Evolutionary conservation across 2,329 filamentous ascomycete genomes (phyloP), one percentile per base, ranked within the genome.

Genomic region (Penicillium verrucosum): DNA sequence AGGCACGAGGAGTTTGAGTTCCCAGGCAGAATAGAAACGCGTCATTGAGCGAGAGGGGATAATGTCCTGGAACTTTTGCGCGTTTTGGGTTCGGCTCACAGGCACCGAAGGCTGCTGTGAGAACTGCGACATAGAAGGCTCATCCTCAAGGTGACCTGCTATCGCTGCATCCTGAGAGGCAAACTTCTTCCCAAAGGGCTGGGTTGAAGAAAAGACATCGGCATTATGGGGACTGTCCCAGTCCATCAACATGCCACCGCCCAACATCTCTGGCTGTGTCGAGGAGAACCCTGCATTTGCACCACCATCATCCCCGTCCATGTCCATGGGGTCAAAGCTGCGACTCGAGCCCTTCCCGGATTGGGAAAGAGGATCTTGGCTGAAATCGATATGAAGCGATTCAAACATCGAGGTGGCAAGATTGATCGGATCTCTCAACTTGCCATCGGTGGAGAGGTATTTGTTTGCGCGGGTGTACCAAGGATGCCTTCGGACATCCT

Each of bases 401-500:
- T 96, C 90, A 53, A 99, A 87, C 90, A 99, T 96, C 69, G 90
- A 87, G 0, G 94, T 96, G n/a, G 94, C 94, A 45, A 99, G 81
- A 53, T 86, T 85, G 60, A 97, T 79, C 1, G 90, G 90, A 67
- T 97, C 90, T 11, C 83, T 83, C 34, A 92, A 82, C 61, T 82
- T 85, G 64, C 93, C 93, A 59, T 92, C 87, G 0, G 82, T 69
- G 4, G 86, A 85, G 48, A 97, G 81, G 66, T 92, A 87, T 32
- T 81, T 82, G 73, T 97, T 99, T 58, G 81, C 81, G 44, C 90
- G 84, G 4, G 90, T 97, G 72, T 91, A 97, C 94, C 94, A 99
- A 1, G 92, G 93, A 74, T 99, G 94, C 62, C 89, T 86, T 58
- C 91, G 89, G 62, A 99, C 88, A 67, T 92, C 87, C 49, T 89